Conservation (phyloP, 345 rosid genomes). For the Camelina sativa region DNA sequence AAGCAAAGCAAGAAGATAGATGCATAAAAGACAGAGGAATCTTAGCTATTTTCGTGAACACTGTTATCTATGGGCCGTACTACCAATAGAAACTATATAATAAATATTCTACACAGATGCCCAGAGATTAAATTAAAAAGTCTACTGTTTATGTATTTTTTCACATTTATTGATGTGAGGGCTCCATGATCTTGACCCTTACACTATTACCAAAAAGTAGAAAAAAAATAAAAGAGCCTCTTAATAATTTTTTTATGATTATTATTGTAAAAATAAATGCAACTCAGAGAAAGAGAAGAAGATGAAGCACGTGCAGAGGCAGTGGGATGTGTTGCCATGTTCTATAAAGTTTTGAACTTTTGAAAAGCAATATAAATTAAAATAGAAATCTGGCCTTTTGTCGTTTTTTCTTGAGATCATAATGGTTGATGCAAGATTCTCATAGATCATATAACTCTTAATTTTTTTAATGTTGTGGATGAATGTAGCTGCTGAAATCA, state of each 20-base stretch:
- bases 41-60: conserved; percentile 51
- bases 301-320: conserved; percentile 68
- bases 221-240: neutral
- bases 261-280: conserved; percentile 49
- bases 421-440: conserved; percentile 55
- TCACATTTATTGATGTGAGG: conserved; percentile 47
- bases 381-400: conserved; percentile 38
- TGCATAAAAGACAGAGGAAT: conserved; percentile 47
- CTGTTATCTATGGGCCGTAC: conserved; percentile 45
- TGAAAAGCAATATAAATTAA: conserved; percentile 6
- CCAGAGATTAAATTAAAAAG: conserved; percentile 33
- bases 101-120: conserved; percentile 42
- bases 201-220: conserved; percentile 35
- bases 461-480: neutral
- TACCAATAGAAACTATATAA: conserved; percentile 42
- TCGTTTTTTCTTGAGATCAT: conserved; percentile 48
- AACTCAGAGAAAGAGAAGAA: conserved; percentile 38
- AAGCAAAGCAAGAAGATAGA: conserved; percentile 31
- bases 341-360: conserved; percentile 43
- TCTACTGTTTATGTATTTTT: conserved; percentile 9
- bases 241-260: conserved; percentile 38
- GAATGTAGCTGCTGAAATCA: neutral
- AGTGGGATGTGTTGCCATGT: conserved; percentile 50
- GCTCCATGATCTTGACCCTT: conserved; percentile 49
- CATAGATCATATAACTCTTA: conserved; percentile 24